A percentile compares a stretch with the other conserved stretches of the same genome.
Evolutionary conservation across 78 protist species (phyloP).

Genomic region (Pigoraptor vietnamica): DNA sequence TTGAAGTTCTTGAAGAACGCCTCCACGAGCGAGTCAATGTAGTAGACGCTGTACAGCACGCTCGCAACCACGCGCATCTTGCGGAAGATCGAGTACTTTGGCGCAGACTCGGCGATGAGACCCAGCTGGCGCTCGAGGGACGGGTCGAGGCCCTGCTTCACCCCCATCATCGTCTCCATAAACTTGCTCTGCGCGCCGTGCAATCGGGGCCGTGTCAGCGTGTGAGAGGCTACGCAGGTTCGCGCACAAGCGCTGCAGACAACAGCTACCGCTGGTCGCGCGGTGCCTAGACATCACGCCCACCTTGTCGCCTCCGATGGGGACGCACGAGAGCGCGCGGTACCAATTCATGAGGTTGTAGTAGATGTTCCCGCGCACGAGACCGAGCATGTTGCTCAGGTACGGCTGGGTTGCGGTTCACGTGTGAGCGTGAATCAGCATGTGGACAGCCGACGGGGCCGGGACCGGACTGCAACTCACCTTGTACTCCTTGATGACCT

Average conservation of each 20-base stretch:
- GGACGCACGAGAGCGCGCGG: background rate
- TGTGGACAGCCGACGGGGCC: background rate
- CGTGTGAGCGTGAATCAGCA: background rate
- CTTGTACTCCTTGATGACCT: background rate
- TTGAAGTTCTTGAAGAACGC: background rate
- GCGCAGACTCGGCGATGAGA: background rate
- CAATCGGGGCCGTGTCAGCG: too few species aligned
- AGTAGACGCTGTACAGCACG: background rate
- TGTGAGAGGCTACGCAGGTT: too few species aligned
- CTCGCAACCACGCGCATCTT: background rate
- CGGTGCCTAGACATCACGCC: too few species aligned
- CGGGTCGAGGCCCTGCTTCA: background rate
- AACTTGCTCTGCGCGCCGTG: background rate
- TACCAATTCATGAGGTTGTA: background rate
- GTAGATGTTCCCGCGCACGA: background rate
- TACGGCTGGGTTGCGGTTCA: background rate
- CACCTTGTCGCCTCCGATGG: background rate
- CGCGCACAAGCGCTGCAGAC: too few species aligned
- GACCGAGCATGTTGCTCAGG: slow-evolving; percentile 1
- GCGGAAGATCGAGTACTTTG: background rate
- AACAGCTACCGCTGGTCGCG: too few species aligned
- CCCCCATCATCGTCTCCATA: background rate
- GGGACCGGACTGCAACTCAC: background rate
- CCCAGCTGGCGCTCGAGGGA: background rate
- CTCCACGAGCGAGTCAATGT: background rate